Evolutionary conservation across 2,329 filamentous ascomycete species (phyloP).

Genomic region (Nemania serpens): DNA sequence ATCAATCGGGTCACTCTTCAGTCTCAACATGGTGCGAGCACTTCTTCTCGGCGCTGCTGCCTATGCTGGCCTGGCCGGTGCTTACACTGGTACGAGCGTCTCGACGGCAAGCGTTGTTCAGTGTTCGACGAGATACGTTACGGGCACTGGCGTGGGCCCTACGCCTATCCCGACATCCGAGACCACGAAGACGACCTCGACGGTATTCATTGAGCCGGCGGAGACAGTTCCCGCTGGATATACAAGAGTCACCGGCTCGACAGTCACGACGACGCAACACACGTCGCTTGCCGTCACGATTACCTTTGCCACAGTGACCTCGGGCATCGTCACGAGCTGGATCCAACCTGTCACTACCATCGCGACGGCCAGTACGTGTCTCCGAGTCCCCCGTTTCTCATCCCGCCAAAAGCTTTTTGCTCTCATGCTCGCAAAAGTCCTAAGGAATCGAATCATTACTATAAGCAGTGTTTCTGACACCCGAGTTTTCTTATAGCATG

Average conservation of each 20-base stretch:
- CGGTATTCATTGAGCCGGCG: conserved; percentile 3
- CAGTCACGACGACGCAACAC: conserved; percentile 27
- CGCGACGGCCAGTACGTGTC: conserved; percentile 25
- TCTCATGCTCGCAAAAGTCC: neutral
- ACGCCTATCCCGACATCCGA: conserved; percentile 28
- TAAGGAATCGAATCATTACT: neutral
- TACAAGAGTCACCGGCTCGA: conserved; percentile 19
- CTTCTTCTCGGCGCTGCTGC: conserved; percentile 19
- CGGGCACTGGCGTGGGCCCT: conserved; percentile 23
- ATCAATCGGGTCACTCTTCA: neutral
- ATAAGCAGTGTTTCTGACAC: neutral
- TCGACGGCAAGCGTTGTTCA: conserved; percentile 20
- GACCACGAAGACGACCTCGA: conserved; percentile 16
- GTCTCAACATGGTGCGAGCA: conserved; percentile 22
- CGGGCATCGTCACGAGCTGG: conserved; percentile 21
- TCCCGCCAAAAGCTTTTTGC: neutral
- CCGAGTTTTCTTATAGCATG: neutral
- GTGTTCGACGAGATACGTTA: conserved; percentile 30
- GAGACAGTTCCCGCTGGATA: conserved; percentile 24
- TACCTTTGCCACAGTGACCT: conserved; percentile 18
- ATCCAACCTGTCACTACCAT: conserved; percentile 16
- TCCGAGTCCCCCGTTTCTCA: neutral
- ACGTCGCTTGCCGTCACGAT: conserved; percentile 7
- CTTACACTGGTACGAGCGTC: conserved; percentile 25
- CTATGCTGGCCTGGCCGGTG: conserved; percentile 22